phyloP scores from a whole-genome alignment of 176 grass and related monocot genomes.

The Cymbopogon citratus region DNA sequence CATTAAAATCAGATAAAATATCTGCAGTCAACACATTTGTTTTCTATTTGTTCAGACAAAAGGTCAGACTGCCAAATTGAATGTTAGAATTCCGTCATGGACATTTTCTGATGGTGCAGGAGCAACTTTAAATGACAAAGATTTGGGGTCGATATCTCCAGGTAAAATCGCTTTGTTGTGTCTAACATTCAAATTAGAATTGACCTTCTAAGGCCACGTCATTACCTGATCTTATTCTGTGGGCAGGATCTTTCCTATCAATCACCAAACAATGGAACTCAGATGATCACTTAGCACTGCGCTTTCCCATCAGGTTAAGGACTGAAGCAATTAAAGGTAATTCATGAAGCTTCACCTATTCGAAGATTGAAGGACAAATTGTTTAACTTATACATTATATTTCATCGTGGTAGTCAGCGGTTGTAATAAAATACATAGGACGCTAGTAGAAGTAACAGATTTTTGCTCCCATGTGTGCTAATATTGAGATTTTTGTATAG shows the following conservation, averaged over 20 bases:
- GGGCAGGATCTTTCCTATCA: slow-evolving; percentile 64
- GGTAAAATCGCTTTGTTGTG: slow-evolving; percentile 41
- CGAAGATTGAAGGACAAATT: neutral
- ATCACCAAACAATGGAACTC: slow-evolving; percentile 71
- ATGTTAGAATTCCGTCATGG: slow-evolving; percentile 85
- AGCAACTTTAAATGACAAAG: slow-evolving; percentile 64
- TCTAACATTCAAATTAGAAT: neutral
- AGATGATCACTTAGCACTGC: slow-evolving; percentile 53
- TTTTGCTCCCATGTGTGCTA: neutral
- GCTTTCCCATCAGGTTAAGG: slow-evolving; percentile 47
- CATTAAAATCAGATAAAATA: neutral
- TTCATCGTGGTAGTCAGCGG: neutral
- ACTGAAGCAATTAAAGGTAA: slow-evolving; percentile 82
- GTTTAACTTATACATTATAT: neutral
- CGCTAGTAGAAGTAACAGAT: neutral
- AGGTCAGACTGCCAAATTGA: slow-evolving; percentile 52
- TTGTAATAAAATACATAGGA: slow-evolving; percentile 11
- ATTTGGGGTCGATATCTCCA: slow-evolving; percentile 48
- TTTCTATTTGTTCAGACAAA: slow-evolving; percentile 42
- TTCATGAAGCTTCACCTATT: slow-evolving; percentile 8
- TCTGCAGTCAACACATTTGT: slow-evolving; percentile 11
- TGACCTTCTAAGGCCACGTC: neutral
- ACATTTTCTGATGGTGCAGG: slow-evolving; percentile 46
- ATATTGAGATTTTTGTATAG: neutral
- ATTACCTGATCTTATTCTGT: slow-evolving; percentile 18